Evolutionary conservation across 768 basidiomycete species (phyloP).

Genomic region (Leccinellum rugosiceps): DNA sequence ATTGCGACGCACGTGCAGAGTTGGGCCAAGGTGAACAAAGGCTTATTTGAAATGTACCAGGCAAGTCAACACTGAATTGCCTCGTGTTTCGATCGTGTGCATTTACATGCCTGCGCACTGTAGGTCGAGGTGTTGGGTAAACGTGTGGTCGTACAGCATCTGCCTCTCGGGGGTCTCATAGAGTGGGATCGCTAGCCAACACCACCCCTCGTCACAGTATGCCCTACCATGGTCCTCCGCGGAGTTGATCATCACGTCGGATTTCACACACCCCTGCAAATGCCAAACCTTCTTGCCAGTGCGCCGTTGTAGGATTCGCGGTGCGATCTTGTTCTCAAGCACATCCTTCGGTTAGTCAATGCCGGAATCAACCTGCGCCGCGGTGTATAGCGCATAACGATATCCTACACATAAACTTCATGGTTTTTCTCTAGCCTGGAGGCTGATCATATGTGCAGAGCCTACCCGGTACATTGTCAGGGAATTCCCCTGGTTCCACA

Average conservation of each 20-base stretch:
- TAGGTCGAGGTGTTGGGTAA: constrained; percentile 91
- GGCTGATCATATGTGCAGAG: neutral
- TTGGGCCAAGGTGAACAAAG: constrained; percentile 88
- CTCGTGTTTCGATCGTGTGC: neutral
- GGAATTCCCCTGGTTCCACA: neutral
- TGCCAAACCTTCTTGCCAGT: neutral
- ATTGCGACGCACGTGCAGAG: constrained; percentile 86
- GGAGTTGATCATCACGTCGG: constrained; percentile 13
- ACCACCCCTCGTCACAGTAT: neutral
- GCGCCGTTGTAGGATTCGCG: neutral
- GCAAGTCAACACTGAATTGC: constrained; percentile 34
- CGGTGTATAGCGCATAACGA: neutral
- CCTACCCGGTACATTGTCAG: neutral
- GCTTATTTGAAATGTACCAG: constrained; percentile 95
- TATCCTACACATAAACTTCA: neutral
- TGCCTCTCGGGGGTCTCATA: constrained; percentile 80
- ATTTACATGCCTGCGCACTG: constrained; percentile 3
- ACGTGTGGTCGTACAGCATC: constrained; percentile 94
- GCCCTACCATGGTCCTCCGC: constrained; percentile 9
- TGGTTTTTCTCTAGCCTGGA: neutral
- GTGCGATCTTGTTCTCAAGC: constrained; percentile 10
- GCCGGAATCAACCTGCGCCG: neutral
- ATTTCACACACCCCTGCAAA: constrained; percentile 19
- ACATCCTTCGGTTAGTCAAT: neutral
- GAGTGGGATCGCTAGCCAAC: constrained; percentile 49